Evolutionary conservation across 306 rosid genomes (phyloP).

Genomic region (Vicia villosa): DNA sequence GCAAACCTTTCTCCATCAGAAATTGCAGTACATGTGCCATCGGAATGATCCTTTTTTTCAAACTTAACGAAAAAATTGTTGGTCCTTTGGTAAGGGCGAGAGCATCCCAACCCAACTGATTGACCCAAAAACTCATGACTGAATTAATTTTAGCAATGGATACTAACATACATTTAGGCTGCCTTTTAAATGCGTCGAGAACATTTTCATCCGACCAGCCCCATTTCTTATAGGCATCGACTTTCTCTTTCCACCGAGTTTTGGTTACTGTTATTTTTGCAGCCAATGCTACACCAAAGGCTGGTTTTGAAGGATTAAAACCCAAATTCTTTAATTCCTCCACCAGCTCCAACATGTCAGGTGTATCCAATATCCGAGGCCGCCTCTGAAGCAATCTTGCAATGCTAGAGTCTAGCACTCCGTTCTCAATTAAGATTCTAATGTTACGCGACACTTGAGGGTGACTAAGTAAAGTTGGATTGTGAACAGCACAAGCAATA

Average conservation of each 20-base stretch:
- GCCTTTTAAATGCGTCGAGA: slow-evolving; percentile 39
- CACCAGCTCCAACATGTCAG: slow-evolving; percentile 9
- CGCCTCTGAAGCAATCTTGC: background rate
- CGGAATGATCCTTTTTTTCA: slow-evolving; percentile 53
- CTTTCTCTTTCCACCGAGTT: slow-evolving; percentile 44
- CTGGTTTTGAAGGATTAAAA: no score
- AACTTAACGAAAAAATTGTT: slow-evolving; percentile 32
- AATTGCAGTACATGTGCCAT: slow-evolving; percentile 37
- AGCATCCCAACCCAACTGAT: no score
- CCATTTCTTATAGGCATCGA: slow-evolving; percentile 46
- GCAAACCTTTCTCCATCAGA: slow-evolving; percentile 16
- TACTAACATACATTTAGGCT: slow-evolving; percentile 39
- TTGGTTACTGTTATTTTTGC: slow-evolving; percentile 14
- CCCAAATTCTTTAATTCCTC: no score
- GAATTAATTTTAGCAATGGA: slow-evolving; percentile 38
- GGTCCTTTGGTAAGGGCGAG: background rate
- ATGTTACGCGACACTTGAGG: background rate
- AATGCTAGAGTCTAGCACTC: background rate
- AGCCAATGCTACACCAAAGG: slow-evolving; percentile 10
- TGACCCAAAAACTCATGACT: no score
- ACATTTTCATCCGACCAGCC: slow-evolving; percentile 51
- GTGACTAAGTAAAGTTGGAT: background rate
- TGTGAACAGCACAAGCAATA: background rate
- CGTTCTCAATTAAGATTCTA: slow-evolving; percentile 9
- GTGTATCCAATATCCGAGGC: background rate